A percentile compares a stretch with the other conserved stretches of the same genome.
Evolutionary conservation across 371 early-diverging fungal species (phyloP).

Genomic region (Mucor indicus): DNA sequence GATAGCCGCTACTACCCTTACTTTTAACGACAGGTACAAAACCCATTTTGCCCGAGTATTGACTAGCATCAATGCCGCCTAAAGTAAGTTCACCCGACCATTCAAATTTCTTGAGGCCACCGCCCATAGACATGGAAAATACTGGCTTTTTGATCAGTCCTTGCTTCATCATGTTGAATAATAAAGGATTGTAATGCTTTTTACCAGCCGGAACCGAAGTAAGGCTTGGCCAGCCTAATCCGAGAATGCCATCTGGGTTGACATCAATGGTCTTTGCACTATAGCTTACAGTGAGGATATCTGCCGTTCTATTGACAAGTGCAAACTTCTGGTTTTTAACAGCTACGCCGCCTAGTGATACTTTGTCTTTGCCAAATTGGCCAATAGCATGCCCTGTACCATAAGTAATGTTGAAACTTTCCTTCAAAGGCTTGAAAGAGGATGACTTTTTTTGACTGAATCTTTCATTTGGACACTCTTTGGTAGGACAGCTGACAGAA

Average conservation of each 20-base stretch:
- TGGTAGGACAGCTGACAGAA: neutral
- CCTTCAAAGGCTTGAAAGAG: conserved; percentile 4
- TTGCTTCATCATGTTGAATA: conserved; percentile 18
- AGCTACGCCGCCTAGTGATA: conserved; percentile 33
- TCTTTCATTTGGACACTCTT: neutral
- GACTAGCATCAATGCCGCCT: conserved; percentile 22
- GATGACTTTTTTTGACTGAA: conserved; percentile 12
- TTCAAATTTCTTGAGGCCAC: neutral
- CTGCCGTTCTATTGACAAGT: conserved; percentile 14
- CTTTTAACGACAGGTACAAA: conserved; percentile 23
- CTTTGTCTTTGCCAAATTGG: conserved; percentile 40
- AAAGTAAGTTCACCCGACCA: conserved; percentile 26
- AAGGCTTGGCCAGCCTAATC: conserved; percentile 26
- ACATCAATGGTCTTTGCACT: conserved; percentile 1
- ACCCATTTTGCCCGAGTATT: conserved; percentile 14
- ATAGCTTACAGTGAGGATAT: conserved; percentile 1
- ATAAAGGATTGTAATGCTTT: conserved; percentile 15
- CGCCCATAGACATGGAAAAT: conserved; percentile 26
- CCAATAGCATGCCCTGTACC: conserved; percentile 20
- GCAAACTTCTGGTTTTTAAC: conserved; percentile 28
- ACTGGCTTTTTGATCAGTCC: conserved; percentile 17
- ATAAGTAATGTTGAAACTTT: conserved; percentile 11
- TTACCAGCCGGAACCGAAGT: conserved; percentile 12
- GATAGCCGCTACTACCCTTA: neutral
- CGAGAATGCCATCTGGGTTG: conserved; percentile 29